Conservation (phyloP, 345 rosid genomes). For the Streptanthus diversifolius region DNA sequence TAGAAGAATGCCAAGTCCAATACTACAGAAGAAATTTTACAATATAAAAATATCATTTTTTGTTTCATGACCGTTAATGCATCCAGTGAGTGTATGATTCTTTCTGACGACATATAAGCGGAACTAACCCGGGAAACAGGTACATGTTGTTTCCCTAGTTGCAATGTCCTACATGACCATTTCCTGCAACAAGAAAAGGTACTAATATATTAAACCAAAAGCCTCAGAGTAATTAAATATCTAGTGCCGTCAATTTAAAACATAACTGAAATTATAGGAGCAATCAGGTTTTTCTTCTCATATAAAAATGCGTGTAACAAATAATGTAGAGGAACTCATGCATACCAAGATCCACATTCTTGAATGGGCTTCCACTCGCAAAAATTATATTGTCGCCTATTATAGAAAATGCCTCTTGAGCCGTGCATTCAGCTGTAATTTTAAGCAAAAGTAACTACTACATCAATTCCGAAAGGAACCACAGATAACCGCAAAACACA, state of each 20-base stretch:
- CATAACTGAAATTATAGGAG: neutral
- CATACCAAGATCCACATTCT: conserved; percentile 80
- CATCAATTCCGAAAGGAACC: neutral
- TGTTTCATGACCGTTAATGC: neutral
- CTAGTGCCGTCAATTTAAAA: neutral
- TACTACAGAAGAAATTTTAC: conserved; percentile 41
- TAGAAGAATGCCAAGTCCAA: conserved; percentile 94
- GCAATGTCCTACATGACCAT: conserved; percentile 76
- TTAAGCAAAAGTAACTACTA: conserved; percentile 1
- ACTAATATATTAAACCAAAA: neutral
- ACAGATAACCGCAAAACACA: neutral
- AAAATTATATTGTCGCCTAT: conserved; percentile 85
- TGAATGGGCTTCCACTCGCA: conserved; percentile 95
- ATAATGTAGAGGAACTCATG: conserved; percentile 14
- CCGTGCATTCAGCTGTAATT: conserved; percentile 83
- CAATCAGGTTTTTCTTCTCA: neutral
- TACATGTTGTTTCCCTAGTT: conserved; percentile 98
- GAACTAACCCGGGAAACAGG: no score
- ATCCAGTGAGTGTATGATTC: no score
- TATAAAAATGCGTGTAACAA: neutral
- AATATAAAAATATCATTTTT: neutral
- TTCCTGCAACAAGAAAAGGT: conserved; percentile 44
- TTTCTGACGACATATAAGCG: neutral
- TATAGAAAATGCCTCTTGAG: conserved; percentile 84
- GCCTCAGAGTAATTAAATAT: conserved; percentile 4